Evolutionary conservation across 306 rosid species (phyloP).

Genomic region (Luffa acutangula): DNA sequence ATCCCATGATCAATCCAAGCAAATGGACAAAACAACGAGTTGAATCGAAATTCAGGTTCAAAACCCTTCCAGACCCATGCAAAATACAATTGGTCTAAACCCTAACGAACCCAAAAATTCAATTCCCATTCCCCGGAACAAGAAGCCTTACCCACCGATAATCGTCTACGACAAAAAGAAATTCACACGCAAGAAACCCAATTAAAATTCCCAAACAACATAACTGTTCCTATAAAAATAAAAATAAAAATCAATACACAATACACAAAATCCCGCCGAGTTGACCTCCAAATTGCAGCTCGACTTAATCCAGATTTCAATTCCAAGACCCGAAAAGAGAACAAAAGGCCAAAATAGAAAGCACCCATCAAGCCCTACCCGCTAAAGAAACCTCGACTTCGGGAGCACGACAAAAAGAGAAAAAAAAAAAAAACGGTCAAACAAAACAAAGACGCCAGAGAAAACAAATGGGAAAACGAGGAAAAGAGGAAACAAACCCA

Average conservation of each 20-base stretch:
- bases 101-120: neutral
- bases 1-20: too few species aligned
- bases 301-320: neutral
- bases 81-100: neutral
- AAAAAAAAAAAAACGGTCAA: neutral
- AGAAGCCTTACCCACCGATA: neutral
- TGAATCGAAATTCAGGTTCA: neutral
- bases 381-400: neutral
- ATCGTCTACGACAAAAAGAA: neutral
- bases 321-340: neutral
- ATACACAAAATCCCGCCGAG: neutral
- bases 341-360: neutral
- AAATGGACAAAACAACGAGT: neutral
- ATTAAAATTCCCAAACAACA: neutral
- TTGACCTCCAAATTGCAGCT: neutral
- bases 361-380: neutral
- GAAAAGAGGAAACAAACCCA: neutral
- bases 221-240: neutral
- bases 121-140: neutral
- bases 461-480: neutral
- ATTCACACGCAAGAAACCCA: neutral
- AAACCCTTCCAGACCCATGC: neutral
- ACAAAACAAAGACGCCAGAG: neutral
- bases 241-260: neutral
- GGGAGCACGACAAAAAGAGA: neutral